Evolutionary conservation across 129 eudicot genomes (phyloP), one percentile per base, ranked within the genome.

Genomic region (Tagetes patula): DNA sequence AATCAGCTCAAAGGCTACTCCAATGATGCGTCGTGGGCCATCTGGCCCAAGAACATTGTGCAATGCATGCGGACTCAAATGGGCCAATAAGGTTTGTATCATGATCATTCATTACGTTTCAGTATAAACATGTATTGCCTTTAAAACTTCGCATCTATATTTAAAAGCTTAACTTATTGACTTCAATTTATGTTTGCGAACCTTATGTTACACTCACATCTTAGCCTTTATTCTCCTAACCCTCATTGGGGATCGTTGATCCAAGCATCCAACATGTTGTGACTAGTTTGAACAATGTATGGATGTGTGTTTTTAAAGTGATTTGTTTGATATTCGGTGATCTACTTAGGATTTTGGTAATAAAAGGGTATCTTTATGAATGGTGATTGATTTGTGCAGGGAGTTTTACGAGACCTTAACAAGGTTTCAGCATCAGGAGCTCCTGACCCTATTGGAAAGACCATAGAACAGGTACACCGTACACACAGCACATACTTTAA

Each of bases 21-120:
- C 98, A 39, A 90, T 90, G 91, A 93, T 93, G 98, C 96, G 98
- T 13, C 98, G 96, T 70, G 98, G 98, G 38, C 98, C 98, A 72
- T 90, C 84, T 79, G 98, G 98, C 39, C 98, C 96, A 69, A 84
- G 96, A 79, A 87, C 96, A 64, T 80, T 93, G 82, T 93, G 98
- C 80, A 93, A 93, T 77, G 98, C 96, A 36, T 93, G 98, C 53
- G 98, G 98, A 47, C 96, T 93, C 77, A 90, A 87, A 83, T 93
- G 98, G 98, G 96, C 96, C 64, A 93, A 87, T 73, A 93, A 93
- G 95, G 98, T 93, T 49, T 67, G 76, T 64, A 65, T 32, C 37
- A 52, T 13, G 41, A 55, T 59, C 55, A 66, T 14, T 31, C n/a
- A 1, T 55, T 14, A 49, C 40, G 75, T 47, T 74, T 47, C 42